Percentiles rank a stretch among this genome's conserved stretches.
Evolutionary conservation across 768 basidiomycete genomes (phyloP).

Genomic region (Pulveroboletus sp.): DNA sequence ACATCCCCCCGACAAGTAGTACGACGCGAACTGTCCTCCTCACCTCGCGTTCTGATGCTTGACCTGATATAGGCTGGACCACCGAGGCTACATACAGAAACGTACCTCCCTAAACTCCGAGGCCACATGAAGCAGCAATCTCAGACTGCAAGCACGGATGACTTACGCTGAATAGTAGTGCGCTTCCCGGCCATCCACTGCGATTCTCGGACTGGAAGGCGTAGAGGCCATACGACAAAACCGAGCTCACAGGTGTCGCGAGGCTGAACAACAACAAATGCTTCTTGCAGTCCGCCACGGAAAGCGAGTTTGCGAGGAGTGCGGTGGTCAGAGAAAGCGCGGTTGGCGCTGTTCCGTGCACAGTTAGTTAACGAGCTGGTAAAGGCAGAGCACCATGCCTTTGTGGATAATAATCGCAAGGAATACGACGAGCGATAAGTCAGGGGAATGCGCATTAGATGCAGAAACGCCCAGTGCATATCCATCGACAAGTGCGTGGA

Average conservation of each 20-base stretch:
- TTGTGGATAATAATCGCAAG: constrained; percentile 91
- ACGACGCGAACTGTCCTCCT: constrained; percentile 45
- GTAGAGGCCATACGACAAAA: constrained; percentile 72
- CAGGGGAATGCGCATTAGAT: constrained; percentile 39
- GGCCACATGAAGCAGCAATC: constrained; percentile 1
- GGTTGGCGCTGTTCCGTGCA: constrained; percentile 67
- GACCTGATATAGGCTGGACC: constrained; percentile 69
- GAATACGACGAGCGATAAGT: constrained; percentile 82
- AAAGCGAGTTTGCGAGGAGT: constrained; percentile 72
- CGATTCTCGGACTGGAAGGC: constrained; percentile 41
- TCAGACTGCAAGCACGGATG: neutral
- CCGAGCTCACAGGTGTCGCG: constrained; percentile 80
- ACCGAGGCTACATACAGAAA: constrained; percentile 95
- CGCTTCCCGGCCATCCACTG: constrained; percentile 64
- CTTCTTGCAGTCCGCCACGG: constrained; percentile 65
- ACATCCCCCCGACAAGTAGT: constrained; percentile 66
- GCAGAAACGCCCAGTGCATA: constrained; percentile 85
- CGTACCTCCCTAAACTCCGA: constrained; percentile 68
- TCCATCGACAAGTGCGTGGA: constrained; percentile 91
- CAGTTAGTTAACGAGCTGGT: constrained; percentile 7
- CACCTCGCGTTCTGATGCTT: constrained; percentile 31
- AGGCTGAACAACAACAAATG: constrained; percentile 77
- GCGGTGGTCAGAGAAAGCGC: constrained; percentile 86
- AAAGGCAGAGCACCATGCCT: constrained; percentile 39
- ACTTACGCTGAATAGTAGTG: constrained; percentile 82